Conservation (phyloP, 441 rosid genomes). For the Capsella rubella region DNA sequence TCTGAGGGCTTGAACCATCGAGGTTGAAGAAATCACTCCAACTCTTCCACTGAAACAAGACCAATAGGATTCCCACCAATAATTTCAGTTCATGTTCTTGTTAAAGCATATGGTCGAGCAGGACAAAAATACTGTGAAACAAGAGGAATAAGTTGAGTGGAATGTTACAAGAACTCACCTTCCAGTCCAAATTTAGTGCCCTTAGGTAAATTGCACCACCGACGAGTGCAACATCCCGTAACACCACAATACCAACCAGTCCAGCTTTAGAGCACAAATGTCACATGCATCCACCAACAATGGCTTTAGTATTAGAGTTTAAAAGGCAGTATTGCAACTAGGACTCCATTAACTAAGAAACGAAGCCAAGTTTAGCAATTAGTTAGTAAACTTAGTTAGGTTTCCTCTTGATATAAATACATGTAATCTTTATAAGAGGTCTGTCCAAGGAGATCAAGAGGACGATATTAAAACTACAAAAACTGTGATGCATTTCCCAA, state of each 20-base stretch:
- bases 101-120: not conserved
- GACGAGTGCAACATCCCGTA: slow-evolving; percentile 78
- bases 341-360: not conserved
- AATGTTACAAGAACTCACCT: slow-evolving; percentile 53
- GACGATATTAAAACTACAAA: not conserved
- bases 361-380: slow-evolving; percentile 6
- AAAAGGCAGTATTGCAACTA: not conserved
- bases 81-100: slow-evolving; percentile 9
- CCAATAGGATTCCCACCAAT: slow-evolving; percentile 24
- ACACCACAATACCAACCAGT: slow-evolving; percentile 78
- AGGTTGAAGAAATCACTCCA: slow-evolving; percentile 85
- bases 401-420: not conserved
- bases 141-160: not conserved
- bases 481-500: not conserved
- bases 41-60: slow-evolving; percentile 63
- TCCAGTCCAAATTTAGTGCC: slow-evolving; percentile 75
- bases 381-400: not conserved
- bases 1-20: slow-evolving; percentile 71
- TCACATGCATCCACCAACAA: slow-evolving; percentile 34
- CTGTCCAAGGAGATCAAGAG: not conserved
- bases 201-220: slow-evolving; percentile 82
- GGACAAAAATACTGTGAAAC: not conserved
- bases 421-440: not conserved
- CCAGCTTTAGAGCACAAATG: slow-evolving; percentile 58
- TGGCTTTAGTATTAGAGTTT: not conserved